phyloP scores from a whole-genome alignment of 2,329 filamentous ascomycete species.

The Claviceps cyperi region DNA sequence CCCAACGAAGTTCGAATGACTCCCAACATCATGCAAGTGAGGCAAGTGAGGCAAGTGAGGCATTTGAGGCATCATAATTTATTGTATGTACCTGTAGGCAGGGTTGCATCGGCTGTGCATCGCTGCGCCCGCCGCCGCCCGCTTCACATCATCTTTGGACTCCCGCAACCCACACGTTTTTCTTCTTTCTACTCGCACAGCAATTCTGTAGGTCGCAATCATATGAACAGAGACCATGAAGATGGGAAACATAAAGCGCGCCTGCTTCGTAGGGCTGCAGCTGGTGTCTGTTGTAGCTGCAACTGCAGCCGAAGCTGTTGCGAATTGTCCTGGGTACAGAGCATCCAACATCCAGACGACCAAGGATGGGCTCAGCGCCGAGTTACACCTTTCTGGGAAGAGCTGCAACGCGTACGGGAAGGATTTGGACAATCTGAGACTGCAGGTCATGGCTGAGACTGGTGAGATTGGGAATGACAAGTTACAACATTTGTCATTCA shows the following conservation, averaged over 20 bases:
- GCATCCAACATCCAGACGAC: slow-evolving; percentile 43
- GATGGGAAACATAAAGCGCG: background rate
- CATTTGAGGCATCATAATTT: too few relatives aligned
- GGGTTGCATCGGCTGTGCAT: too few relatives aligned
- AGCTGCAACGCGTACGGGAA: slow-evolving; percentile 61
- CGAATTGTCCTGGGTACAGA: slow-evolving; percentile 49
- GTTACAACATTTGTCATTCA: background rate
- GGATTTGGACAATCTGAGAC: slow-evolving; percentile 11
- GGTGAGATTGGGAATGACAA: slow-evolving; percentile 8
- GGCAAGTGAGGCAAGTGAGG: too few relatives aligned
- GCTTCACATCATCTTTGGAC: too few relatives aligned
- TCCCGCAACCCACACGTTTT: too few relatives aligned
- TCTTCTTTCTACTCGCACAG: too few relatives aligned
- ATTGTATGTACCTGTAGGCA: too few relatives aligned
- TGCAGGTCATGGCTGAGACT: slow-evolving; percentile 20
- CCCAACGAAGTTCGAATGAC: too few relatives aligned
- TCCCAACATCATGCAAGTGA: too few relatives aligned
- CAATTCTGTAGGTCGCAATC: too few relatives aligned
- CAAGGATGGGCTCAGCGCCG: slow-evolving; percentile 45
- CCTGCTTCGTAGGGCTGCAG: background rate
- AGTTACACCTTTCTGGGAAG: slow-evolving; percentile 51
- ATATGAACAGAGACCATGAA: background rate
- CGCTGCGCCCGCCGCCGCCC: too few relatives aligned
- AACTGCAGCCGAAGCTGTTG: background rate
- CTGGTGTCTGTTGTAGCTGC: background rate